Conservation (phyloP, 768 basidiomycete species). For the Xanthoconium stramineum region DNA sequence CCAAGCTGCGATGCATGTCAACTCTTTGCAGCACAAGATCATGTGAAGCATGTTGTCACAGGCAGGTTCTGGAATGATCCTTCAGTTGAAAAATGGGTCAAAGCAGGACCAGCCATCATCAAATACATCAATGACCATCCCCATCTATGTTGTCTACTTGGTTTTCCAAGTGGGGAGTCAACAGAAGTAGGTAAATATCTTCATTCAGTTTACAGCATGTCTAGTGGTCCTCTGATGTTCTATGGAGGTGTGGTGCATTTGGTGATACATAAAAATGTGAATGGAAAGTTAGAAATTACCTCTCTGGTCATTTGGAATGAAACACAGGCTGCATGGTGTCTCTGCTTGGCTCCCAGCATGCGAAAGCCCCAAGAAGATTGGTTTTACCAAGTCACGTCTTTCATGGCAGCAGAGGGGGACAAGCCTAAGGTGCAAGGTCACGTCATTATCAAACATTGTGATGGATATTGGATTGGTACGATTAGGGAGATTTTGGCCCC, state of each 20-base stretch:
- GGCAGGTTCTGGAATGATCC: constrained; percentile 5
- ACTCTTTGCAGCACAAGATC: constrained; percentile 6
- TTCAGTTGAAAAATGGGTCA: background rate
- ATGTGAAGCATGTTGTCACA: constrained; percentile 4
- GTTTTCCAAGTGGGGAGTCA: background rate
- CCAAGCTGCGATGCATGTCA: constrained; percentile 24
- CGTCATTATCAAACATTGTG: background rate
- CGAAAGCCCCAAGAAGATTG: background rate
- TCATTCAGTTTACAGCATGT: background rate
- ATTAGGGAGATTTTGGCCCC: constrained; percentile 1
- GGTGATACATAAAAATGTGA: background rate
- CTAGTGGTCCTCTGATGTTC: background rate
- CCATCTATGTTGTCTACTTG: background rate
- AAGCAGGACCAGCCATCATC: background rate
- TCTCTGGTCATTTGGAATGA: background rate
- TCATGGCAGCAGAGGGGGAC: background rate
- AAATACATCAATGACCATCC: background rate
- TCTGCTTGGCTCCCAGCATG: too few species aligned
- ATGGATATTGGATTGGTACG: background rate
- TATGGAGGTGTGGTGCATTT: background rate
- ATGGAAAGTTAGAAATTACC: background rate
- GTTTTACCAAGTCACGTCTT: background rate
- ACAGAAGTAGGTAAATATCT: background rate
- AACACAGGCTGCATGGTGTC: background rate
- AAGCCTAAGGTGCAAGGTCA: background rate